Evolutionary conservation across 2,329 filamentous ascomycete species (phyloP).

Genomic region (Monascus ruber): DNA sequence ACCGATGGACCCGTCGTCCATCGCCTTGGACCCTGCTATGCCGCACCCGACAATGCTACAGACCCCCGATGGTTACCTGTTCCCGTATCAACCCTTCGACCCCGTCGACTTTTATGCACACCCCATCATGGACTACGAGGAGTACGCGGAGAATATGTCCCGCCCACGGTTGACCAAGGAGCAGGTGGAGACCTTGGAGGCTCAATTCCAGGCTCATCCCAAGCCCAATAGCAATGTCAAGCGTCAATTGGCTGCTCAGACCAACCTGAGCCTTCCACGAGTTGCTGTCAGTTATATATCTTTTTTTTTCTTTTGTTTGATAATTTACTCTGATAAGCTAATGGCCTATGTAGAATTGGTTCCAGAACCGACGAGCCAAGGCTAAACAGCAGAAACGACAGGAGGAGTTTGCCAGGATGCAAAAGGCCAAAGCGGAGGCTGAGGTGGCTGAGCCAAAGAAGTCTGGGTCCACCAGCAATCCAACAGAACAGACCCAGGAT

Average conservation of each 20-base stretch:
- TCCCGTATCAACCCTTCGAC: constrained; percentile 28
- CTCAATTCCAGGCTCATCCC: constrained; percentile 39
- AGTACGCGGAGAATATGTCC: constrained; percentile 37
- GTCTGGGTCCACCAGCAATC: constrained; percentile 13
- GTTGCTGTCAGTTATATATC: constrained; percentile 33
- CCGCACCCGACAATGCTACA: constrained; percentile 27
- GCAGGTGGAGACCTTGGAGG: constrained; percentile 39
- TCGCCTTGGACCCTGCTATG: constrained; percentile 26
- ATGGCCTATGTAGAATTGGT: constrained; percentile 32
- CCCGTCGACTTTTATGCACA: constrained; percentile 33
- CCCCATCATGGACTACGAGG: constrained; percentile 34
- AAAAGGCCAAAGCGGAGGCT: constrained; percentile 26
- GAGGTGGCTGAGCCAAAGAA: constrained; percentile 24
- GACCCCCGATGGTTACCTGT: constrained; percentile 27
- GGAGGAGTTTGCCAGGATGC: constrained; percentile 38
- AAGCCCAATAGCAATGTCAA: constrained; percentile 41
- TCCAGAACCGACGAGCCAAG: constrained; percentile 42
- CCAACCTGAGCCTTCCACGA: constrained; percentile 37
- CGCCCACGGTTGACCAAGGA: constrained; percentile 41
- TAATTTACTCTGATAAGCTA: neutral
- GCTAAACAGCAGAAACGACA: constrained; percentile 41
- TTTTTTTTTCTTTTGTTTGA: constrained; percentile 1
- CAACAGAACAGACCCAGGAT: constrained; percentile 12
- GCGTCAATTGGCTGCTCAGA: constrained; percentile 37
- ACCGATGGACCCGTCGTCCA: constrained; percentile 24